A percentile compares a stretch with the other conserved stretches of the same genome.
Evolutionary conservation across 2,329 filamentous ascomycete species (phyloP).

Genomic region (Fusarium sp.): DNA sequence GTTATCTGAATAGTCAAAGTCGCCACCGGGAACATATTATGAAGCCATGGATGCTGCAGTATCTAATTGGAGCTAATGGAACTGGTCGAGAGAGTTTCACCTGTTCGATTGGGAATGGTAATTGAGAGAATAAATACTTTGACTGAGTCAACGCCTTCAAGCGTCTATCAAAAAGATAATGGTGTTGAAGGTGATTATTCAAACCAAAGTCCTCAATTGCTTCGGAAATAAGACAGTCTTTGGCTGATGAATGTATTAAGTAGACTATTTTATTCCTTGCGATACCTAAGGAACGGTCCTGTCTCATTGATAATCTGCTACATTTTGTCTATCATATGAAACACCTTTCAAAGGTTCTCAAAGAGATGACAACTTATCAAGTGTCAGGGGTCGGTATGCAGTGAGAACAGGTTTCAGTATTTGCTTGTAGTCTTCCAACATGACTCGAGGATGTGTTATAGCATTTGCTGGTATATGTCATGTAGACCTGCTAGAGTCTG

Average conservation of each 20-base stretch:
- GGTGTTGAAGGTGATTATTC: neutral
- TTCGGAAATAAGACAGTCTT: neutral
- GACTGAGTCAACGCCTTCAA: neutral
- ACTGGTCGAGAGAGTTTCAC: neutral
- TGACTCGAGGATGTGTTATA: neutral
- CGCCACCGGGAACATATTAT: neutral
- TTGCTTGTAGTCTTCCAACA: neutral
- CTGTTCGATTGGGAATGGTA: neutral
- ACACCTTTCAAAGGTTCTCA: neutral
- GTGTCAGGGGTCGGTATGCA: neutral
- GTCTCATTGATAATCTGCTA: neutral
- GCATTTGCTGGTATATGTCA: neutral
- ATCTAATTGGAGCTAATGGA: neutral
- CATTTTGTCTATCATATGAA: neutral
- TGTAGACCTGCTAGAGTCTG: neutral
- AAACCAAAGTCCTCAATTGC: neutral
- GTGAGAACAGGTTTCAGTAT: neutral
- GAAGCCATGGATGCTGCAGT: neutral
- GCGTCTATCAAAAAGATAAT: neutral
- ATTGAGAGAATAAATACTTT: neutral
- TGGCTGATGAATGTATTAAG: neutral
- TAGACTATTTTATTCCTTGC: neutral
- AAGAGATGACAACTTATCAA: neutral
- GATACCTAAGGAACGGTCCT: neutral
- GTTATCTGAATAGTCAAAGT: neutral